Conservation (phyloP, 768 basidiomycete genomes). For the Auricularia cornea region DNA sequence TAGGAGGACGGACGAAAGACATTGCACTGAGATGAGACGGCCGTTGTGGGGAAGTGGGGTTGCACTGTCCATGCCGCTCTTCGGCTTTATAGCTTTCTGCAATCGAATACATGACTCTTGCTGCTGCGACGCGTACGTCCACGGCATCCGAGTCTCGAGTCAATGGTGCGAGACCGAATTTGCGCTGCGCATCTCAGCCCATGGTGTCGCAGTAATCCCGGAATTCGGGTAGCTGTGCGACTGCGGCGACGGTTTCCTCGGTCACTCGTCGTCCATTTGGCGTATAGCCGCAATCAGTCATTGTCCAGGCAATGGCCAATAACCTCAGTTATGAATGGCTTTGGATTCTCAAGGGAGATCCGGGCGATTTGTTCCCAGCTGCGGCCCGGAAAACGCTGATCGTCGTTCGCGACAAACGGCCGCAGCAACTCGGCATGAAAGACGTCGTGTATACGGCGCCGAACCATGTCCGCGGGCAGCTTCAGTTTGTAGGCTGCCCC, state of each 20-base stretch:
- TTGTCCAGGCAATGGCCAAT: neutral
- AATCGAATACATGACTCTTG: no score
- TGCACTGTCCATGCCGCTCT: no score
- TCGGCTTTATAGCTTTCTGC: no score
- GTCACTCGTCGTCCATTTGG: neutral
- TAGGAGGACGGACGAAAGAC: neutral
- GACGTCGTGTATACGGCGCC: conserved; percentile 13
- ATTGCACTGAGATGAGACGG: no score
- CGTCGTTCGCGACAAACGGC: conserved; percentile 27
- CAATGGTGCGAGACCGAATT: no score
- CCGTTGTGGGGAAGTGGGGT: no score
- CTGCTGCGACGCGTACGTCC: no score
- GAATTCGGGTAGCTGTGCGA: no score
- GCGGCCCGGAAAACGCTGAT: conserved; percentile 27
- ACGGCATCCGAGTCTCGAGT: no score
- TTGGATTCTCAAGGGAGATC: neutral
- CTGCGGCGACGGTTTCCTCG: neutral
- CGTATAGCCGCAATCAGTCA: neutral
- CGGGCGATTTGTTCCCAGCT: neutral
- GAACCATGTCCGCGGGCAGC: conserved; percentile 16
- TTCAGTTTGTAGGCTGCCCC: conserved; percentile 17
- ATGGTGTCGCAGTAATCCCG: no score
- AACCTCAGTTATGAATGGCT: neutral
- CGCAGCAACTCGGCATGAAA: conserved; percentile 30
- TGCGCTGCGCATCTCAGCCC: no score